Conservation (phyloP, 2,329 filamentous ascomycete genomes). For the Chrysoporthe puriensis region DNA sequence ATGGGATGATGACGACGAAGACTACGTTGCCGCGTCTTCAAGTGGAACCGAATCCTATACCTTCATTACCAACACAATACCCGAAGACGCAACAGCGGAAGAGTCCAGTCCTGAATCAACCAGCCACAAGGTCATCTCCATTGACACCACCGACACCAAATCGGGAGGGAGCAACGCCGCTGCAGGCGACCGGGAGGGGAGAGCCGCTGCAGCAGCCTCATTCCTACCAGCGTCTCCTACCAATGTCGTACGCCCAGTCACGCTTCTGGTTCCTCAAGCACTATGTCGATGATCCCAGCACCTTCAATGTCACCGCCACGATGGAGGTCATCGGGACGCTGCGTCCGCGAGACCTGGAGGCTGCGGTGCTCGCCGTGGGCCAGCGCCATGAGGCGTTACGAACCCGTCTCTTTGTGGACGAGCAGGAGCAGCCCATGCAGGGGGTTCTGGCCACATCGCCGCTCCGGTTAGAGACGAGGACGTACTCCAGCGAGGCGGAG, state of each 20-base stretch:
- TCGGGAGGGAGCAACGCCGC: no score
- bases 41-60: no score
- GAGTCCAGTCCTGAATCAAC: no score
- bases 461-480: slow-evolving; percentile 36
- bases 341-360: background rate
- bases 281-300: slow-evolving; percentile 41
- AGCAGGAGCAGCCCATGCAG: slow-evolving; percentile 31
- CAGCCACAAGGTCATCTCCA: no score
- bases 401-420: slow-evolving; percentile 1
- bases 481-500: slow-evolving; percentile 25
- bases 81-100: no score
- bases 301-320: slow-evolving; percentile 41
- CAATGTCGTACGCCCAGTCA: slow-evolving; percentile 44
- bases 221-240: background rate
- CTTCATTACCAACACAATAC: no score
- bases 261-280: slow-evolving; percentile 45
- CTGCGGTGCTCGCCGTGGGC: background rate
- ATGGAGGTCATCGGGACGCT: background rate
- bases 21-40: no score
- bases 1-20: no score
- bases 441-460: slow-evolving; percentile 33
- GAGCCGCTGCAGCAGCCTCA: no score
- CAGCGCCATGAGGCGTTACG: background rate
- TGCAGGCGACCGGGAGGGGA: no score
- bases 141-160: no score